Percentiles rank a stretch among this genome's conserved stretches.
These are phyloP conservation scores for Trichosporon sp. DNA, from an alignment of 1,284 basidiomycete species.

Conservation along the genomic window DNA sequence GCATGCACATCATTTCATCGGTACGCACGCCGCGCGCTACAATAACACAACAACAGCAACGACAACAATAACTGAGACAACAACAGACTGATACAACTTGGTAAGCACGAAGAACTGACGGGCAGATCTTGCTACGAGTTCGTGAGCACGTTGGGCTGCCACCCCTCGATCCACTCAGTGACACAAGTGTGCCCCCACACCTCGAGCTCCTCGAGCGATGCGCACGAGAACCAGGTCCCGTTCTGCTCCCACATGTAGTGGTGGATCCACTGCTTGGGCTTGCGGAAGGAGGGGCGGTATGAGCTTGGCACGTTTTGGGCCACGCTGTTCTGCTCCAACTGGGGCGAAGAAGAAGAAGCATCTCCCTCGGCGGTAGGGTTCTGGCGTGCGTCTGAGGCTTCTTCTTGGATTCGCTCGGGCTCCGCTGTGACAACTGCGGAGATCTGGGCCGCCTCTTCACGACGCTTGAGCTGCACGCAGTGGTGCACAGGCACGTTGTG, in stretches of 20 bases:
- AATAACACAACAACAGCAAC: neutral
- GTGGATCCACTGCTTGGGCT: neutral
- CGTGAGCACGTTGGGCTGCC: neutral
- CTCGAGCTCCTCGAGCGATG: neutral
- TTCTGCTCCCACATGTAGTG: neutral
- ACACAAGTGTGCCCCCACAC: neutral
- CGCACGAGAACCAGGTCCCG: neutral
- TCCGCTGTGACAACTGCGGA: neutral
- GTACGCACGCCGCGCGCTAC: neutral
- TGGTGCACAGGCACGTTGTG: neutral
- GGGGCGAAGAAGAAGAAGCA: neutral
- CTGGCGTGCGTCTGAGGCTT: neutral
- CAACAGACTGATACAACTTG: neutral
- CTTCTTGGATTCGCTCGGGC: neutral
- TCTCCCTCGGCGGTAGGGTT: neutral
- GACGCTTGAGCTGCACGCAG: neutral
- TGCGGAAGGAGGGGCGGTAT: too few relatives aligned
- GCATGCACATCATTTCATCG: constrained; percentile 1
- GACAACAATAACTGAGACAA: neutral
- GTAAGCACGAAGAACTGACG: neutral
- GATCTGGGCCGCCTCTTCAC: neutral
- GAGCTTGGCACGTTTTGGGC: too few relatives aligned
- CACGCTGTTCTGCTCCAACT: neutral
- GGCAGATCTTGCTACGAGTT: neutral
- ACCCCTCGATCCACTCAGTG: neutral